Base-by-base conservation (phyloP, 257 asterid genomes). In the Nyctanthes arbortristis region DNA sequence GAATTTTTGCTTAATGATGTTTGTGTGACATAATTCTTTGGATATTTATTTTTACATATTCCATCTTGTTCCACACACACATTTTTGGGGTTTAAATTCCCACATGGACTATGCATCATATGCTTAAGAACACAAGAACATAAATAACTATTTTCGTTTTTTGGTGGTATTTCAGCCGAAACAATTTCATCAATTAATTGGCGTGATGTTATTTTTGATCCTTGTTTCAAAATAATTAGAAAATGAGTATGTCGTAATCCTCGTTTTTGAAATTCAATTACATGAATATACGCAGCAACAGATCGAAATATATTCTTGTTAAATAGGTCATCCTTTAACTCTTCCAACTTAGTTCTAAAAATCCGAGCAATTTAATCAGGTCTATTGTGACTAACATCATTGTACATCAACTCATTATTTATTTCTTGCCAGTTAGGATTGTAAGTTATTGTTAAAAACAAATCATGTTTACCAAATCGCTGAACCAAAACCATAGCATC, bases 71-170 rank as follows among this genome's bases (percentile, higher is more conserved):
- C 29, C 66, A 61, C 49, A 11, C 52, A 74, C 0, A 29, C 29
- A 33, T 52, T 57, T 1, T 43, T 3, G 1, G 36, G 13, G n/a
- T 66, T 66, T 1, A 59, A 8, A 0, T 0, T 0, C 3, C 73
- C 65, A 47, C 69, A 58, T 0, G 73, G 78, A 0, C 73, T 59
- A 27, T 73, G 78, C 25, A 73, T 32, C 65, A 59, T 60, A 4
- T 73, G 78, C 10, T 49, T 73, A 0, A 43, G 0, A 0, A 66
- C 58, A 16, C 16, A 2, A 1, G 0, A 1, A n/a, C 28, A 7
- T 9, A 47, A 11, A 3, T 30, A 1, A 1, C 7, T 36, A n/a
- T 61, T 1, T 1, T 3, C 5, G 0, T 0, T 1, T 29, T 6
- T 9, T 0, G 33, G 3, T 0, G 69, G 73, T 3, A 59, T 5